These are phyloP conservation scores for Cyberlindnera sargentensis DNA, from an alignment of 805 yeast species.

Conservation along the genomic window DNA sequence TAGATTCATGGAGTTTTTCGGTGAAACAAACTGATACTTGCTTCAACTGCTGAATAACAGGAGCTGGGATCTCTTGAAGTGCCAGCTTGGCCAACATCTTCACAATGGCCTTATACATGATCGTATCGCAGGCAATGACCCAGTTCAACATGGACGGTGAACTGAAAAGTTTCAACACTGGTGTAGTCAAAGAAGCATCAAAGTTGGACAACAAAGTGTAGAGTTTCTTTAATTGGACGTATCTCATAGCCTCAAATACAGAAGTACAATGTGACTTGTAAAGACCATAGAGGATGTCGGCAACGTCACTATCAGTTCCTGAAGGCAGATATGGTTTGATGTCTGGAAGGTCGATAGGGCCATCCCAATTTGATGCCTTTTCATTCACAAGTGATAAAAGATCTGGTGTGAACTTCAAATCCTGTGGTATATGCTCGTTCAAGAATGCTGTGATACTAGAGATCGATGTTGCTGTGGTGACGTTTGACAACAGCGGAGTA, in stretches of 20 bases:
- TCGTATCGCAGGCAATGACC: slow-evolving; percentile 61
- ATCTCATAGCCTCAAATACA: slow-evolving; percentile 58
- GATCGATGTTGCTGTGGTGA: slow-evolving; percentile 5
- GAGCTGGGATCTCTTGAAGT: slow-evolving; percentile 48
- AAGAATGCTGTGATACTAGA: slow-evolving; percentile 12
- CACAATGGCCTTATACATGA: slow-evolving; percentile 48
- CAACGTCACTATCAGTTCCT: slow-evolving; percentile 28
- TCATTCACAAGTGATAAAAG: slow-evolving; percentile 12
- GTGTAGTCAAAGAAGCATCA: slow-evolving; percentile 50
- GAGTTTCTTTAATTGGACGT: slow-evolving; percentile 57
- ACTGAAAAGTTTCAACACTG: slow-evolving; percentile 52
- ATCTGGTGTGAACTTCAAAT: slow-evolving; percentile 18
- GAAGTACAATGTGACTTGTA: slow-evolving; percentile 60
- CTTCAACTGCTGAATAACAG: slow-evolving; percentile 47
- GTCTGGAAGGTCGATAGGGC: slow-evolving; percentile 32
- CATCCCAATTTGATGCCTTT: slow-evolving; percentile 10
- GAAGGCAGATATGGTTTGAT: slow-evolving; percentile 19
- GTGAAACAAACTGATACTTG: slow-evolving; percentile 44
- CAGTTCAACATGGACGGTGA: slow-evolving; percentile 46
- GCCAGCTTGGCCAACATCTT: slow-evolving; percentile 57
- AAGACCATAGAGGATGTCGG: slow-evolving; percentile 52
- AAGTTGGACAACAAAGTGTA: slow-evolving; percentile 47
- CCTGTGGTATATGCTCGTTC: slow-evolving; percentile 11
- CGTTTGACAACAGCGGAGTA: slow-evolving; percentile 16
- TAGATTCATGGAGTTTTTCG: slow-evolving; percentile 33